These are phyloP conservation scores for Candida ulmi DNA, from an alignment of 805 yeast genomes.

Conservation along the genomic window DNA sequence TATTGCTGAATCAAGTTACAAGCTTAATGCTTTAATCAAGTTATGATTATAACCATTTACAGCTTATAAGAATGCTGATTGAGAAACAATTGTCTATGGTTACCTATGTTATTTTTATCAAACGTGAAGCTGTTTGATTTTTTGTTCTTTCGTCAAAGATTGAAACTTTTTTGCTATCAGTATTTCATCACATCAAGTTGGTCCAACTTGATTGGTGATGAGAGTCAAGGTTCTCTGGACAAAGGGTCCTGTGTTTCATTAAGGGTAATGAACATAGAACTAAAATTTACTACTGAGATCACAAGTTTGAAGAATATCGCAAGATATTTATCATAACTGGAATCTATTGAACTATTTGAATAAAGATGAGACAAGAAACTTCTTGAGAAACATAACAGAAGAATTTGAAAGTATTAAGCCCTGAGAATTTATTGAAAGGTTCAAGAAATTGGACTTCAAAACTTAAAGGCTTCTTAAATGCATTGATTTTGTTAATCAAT, in stretches of 20 bases:
- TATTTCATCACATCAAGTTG: too few species aligned
- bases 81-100: too few species aligned
- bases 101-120: too few species aligned
- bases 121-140: too few species aligned
- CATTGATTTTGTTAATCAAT: constrained; percentile 24
- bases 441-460: constrained; percentile 23
- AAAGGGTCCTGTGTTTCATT: constrained; percentile 32
- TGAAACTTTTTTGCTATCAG: too few species aligned
- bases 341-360: constrained; percentile 42
- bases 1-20: too few species aligned
- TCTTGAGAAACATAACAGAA: constrained; percentile 37
- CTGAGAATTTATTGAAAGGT: constrained; percentile 40
- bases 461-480: constrained; percentile 31
- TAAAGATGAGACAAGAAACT: constrained; percentile 39
- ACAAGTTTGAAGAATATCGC: constrained; percentile 29
- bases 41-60: too few species aligned
- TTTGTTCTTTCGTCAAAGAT: too few species aligned
- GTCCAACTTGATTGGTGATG: constrained; percentile 62
- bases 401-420: constrained; percentile 25
- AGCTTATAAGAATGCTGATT: too few species aligned
- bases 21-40: too few species aligned
- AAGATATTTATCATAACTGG: constrained; percentile 39
- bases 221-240: constrained; percentile 45
- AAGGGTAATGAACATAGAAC: constrained; percentile 42
- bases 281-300: constrained; percentile 38